Conservation (phyloP, 2,329 filamentous ascomycete genomes). For the Pestalotiopsis sp. region DNA sequence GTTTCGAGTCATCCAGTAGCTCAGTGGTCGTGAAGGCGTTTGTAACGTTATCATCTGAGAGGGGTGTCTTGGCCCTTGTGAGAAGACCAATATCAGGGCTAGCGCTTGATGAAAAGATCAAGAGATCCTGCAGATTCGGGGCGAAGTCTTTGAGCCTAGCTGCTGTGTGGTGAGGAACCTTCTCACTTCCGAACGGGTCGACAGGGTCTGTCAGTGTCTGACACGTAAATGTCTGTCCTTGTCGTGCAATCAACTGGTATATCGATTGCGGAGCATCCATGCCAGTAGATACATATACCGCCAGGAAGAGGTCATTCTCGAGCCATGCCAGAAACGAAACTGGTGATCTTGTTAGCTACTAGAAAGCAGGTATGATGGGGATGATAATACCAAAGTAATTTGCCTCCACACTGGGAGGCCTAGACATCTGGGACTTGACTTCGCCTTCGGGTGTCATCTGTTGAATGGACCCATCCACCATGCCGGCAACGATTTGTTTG, state of each 20-base stretch:
- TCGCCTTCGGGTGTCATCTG: constrained; percentile 84
- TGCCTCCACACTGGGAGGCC: constrained; percentile 65
- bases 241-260: constrained; percentile 79
- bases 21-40: constrained; percentile 74
- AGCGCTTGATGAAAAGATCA: constrained; percentile 81
- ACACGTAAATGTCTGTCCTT: constrained; percentile 65
- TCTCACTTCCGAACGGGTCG: constrained; percentile 66
- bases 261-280: constrained; percentile 61
- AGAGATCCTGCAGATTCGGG: constrained; percentile 75
- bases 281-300: constrained; percentile 70
- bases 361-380: background rate
- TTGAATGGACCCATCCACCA: constrained; percentile 74
- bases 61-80: constrained; percentile 67
- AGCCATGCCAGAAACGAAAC: constrained; percentile 86
- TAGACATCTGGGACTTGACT: constrained; percentile 76
- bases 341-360: constrained; percentile 35
- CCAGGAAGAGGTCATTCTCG: constrained; percentile 81
- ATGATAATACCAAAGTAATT: constrained; percentile 64
- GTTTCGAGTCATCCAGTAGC: constrained; percentile 70
- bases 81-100: constrained; percentile 78
- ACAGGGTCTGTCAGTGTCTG: constrained; percentile 76
- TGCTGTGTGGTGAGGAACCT: constrained; percentile 74
- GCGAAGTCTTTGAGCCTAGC: constrained; percentile 77
- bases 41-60: constrained; percentile 62
- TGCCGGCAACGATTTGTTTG: constrained; percentile 87